Conservation (phyloP, 2,329 filamentous ascomycete species). For the Colletotrichum chrysophilum region DNA sequence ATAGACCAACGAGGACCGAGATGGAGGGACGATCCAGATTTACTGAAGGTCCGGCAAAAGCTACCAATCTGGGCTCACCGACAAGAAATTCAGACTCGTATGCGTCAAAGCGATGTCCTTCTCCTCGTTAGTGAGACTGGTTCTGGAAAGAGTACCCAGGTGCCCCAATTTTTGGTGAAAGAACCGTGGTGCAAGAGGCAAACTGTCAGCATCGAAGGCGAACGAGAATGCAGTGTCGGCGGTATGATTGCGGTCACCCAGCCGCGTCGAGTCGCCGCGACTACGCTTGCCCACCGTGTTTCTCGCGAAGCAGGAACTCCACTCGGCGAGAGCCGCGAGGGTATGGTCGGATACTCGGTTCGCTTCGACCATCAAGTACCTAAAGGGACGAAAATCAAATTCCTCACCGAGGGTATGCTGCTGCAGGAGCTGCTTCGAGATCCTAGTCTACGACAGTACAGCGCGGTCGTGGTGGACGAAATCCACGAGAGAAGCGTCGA, state of each 20-base stretch:
- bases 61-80: too few relatives aligned
- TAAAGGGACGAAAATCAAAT: slow-evolving; percentile 87
- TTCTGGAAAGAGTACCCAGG: slow-evolving; percentile 82
- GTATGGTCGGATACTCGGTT: slow-evolving; percentile 87
- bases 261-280: slow-evolving; percentile 90
- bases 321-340: slow-evolving; percentile 45
- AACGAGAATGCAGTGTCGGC: slow-evolving; percentile 61
- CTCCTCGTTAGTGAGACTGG: too few relatives aligned
- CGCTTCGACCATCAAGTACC: slow-evolving; percentile 89
- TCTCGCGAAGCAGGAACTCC: slow-evolving; percentile 74
- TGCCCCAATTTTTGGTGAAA: slow-evolving; percentile 84
- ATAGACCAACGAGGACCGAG: too few relatives aligned
- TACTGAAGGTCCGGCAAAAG: too few relatives aligned
- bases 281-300: slow-evolving; percentile 86
- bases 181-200: slow-evolving; percentile 79
- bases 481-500: slow-evolving; percentile 96
- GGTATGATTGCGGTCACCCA: slow-evolving; percentile 94
- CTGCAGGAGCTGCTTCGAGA: slow-evolving; percentile 92
- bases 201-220: slow-evolving; percentile 52
- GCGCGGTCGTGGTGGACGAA: slow-evolving; percentile 90
- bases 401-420: slow-evolving; percentile 94
- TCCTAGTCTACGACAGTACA: slow-evolving; percentile 82
- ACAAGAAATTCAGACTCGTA: too few relatives aligned
- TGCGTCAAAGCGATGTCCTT: too few relatives aligned
- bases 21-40: too few relatives aligned